These are phyloP conservation scores for Cladorrhinum samala DNA, from an alignment of 495 filamentous ascomycete species.

Conservation along the genomic window DNA sequence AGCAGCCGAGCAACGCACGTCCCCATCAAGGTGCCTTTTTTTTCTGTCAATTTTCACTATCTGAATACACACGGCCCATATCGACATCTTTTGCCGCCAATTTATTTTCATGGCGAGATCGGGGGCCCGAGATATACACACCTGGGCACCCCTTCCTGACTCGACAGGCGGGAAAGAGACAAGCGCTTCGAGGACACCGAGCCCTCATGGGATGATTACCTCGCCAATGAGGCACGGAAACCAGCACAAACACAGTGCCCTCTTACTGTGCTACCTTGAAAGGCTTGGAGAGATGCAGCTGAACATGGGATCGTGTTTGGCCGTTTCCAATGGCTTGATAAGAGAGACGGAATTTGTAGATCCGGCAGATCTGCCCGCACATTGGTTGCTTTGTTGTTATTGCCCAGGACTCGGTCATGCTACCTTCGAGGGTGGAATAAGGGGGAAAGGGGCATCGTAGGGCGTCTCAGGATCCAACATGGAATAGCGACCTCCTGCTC, in stretches of 20 bases:
- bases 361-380: background rate
- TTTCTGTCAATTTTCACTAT: too few species aligned
- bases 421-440: background rate
- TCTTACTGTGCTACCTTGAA: background rate
- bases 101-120: too few species aligned
- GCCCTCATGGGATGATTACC: too few species aligned
- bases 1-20: background rate
- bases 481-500: background rate
- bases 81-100: background rate
- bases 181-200: too few species aligned
- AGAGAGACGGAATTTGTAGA: background rate
- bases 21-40: too few species aligned
- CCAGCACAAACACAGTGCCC: too few species aligned
- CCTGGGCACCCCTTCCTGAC: too few species aligned
- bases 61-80: background rate
- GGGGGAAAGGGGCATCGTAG: background rate
- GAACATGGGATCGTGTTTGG: too few species aligned
- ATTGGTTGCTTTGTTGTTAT: background rate
- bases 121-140: too few species aligned
- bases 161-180: too few species aligned
- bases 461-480: background rate
- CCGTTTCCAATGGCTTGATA: background rate
- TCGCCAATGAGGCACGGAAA: too few species aligned
- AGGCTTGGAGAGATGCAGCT: background rate
- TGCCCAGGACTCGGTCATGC: background rate